Percentiles rank a stretch among this genome's conserved stretches.
These are phyloP conservation scores for Chlamydomonas sphaeroides DNA, from an alignment of 139 green algal genomes.

Conservation along the genomic window DNA sequence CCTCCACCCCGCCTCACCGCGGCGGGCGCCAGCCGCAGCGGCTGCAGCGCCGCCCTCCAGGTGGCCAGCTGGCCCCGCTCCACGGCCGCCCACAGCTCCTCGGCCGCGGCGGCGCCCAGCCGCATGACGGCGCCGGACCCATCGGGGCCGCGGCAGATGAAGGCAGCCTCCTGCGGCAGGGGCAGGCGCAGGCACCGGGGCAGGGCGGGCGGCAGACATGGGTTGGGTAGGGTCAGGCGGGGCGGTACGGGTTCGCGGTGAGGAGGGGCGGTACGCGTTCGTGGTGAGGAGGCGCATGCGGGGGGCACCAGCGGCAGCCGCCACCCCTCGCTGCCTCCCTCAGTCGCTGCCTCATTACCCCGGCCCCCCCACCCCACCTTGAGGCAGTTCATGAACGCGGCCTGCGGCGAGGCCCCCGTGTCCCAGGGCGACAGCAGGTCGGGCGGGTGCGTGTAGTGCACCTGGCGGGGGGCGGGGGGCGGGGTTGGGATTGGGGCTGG, in stretches of 20 bases:
- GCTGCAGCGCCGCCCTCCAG: background rate
- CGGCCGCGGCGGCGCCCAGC: slow-evolving; percentile 51
- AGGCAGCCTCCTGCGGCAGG: slow-evolving; percentile 67
- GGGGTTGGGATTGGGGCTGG: no score
- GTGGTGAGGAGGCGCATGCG: no score
- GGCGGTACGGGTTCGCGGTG: background rate
- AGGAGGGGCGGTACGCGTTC: background rate
- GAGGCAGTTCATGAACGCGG: slow-evolving; percentile 64
- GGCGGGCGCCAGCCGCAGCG: slow-evolving; percentile 22
- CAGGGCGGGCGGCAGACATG: no score
- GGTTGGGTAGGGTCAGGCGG: no score
- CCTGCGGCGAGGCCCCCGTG: slow-evolving; percentile 38
- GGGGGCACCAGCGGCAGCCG: no score
- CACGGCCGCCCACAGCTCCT: slow-evolving; percentile 53
- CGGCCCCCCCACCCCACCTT: slow-evolving; percentile 46
- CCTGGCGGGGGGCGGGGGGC: no score
- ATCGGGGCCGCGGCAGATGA: slow-evolving; percentile 57
- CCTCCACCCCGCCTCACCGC: slow-evolving; percentile 30
- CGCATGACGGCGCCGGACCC: slow-evolving; percentile 65
- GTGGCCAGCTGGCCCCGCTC: slow-evolving; percentile 26
- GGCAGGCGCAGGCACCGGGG: no score
- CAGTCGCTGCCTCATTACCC: background rate
- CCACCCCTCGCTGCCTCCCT: background rate
- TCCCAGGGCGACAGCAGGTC: slow-evolving; percentile 49
- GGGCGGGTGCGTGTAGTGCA: slow-evolving; percentile 54